Base-by-base conservation (phyloP, 192 early-diverging fungal genomes). In the Umbelopsis sp. region DNA sequence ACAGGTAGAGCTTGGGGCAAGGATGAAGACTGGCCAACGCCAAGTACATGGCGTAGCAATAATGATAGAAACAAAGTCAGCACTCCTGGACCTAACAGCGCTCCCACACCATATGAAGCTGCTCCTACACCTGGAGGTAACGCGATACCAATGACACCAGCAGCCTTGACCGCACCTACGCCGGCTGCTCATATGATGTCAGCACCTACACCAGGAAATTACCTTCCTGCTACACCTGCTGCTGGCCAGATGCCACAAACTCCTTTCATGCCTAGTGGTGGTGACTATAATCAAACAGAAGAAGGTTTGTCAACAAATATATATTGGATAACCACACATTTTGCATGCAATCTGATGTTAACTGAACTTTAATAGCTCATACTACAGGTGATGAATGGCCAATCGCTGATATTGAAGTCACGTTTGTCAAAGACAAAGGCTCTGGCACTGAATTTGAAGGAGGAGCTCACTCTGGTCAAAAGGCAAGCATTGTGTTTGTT, bases 331-430 rank as follows among this genome's bases (percentile, higher is more conserved):
- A 67, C 72, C 50, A 77, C 67, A 22, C 61, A 47, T 71, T 64
- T 18, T 67, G 37, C 58, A 66, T 21, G 71, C 10, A 41, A 6
- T 66, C 9, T 78, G 13, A 8, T 5, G 6, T 1, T 44, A 45
- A 51, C 4, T 23, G 35, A 7, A 44, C 30, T 5, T 49, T 46
- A 15, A 46, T 58, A 37, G 35, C 46, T 44, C 49, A 65, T 70
- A 49, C 61, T 30, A 70, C 72, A n/a, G 73, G 58, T 2, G 78
- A 77, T 13, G 81, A 81, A 21, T 88, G 86, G 87, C 74, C 72
- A 41, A 90, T 82, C 51, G 79, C 74, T 69, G 88, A 87, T 58
- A 84, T 88, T 51, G 84, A 88, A 72, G 77, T 87, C 35, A 69
- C 70, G 33, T 35, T 79, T 10, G 70, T 83, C 2, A 45, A 67